Percentiles rank a stretch among this genome's conserved stretches.
Evolutionary conservation across 768 basidiomycete species (phyloP).

Genomic region (Chalciporus chontae): DNA sequence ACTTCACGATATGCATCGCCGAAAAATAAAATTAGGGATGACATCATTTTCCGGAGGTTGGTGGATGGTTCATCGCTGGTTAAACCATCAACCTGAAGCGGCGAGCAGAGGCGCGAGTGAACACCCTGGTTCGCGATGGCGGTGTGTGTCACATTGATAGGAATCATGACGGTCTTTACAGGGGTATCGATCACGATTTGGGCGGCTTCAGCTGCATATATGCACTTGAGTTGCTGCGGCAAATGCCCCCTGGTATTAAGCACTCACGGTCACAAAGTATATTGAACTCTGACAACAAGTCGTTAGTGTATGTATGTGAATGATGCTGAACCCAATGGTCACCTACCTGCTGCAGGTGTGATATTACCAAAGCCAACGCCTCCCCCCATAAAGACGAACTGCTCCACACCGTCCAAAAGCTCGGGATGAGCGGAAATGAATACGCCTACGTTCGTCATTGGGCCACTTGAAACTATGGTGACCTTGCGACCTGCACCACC

Average conservation of each 20-base stretch:
- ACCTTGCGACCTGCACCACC: conserved; percentile 57
- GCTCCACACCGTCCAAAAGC: conserved; percentile 44
- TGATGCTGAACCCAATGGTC: background rate
- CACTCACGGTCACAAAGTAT: conserved; percentile 78
- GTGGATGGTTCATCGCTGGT: conserved; percentile 26
- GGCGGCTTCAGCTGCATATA: conserved; percentile 64
- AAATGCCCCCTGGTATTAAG: background rate
- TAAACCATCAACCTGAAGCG: conserved; percentile 27
- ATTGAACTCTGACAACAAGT: conserved; percentile 60
- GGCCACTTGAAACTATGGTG: conserved; percentile 72
- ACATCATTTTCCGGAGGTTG: conserved; percentile 67
- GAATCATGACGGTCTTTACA: conserved; percentile 71
- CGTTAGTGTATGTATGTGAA: background rate
- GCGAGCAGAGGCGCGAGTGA: conserved; percentile 52
- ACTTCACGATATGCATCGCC: conserved; percentile 66
- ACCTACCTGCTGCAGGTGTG: conserved; percentile 65
- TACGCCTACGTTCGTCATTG: conserved; percentile 80
- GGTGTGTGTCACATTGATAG: conserved; percentile 85
- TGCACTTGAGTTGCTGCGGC: background rate
- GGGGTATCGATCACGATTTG: conserved; percentile 77
- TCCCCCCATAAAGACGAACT: conserved; percentile 82
- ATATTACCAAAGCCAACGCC: conserved; percentile 82
- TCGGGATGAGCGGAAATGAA: conserved; percentile 60
- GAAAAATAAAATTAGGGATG: conserved; percentile 73
- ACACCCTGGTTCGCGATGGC: conserved; percentile 65